These are phyloP conservation scores for Penicillium riverlandense DNA, from an alignment of 495 filamentous ascomycete species.

Conservation along the genomic window DNA sequence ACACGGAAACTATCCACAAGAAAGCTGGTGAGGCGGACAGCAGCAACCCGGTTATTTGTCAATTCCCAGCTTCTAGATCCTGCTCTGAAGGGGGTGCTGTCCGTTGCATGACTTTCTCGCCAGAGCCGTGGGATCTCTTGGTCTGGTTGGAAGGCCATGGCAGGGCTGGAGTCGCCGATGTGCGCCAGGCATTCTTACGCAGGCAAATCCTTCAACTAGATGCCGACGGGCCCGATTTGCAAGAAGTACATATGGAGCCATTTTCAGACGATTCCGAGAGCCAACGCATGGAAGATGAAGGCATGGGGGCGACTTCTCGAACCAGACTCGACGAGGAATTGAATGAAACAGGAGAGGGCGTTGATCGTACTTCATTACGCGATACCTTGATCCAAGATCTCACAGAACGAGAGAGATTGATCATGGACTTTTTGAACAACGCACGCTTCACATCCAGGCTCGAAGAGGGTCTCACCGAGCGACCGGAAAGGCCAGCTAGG, in stretches of 20 bases:
- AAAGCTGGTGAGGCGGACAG: conserved; percentile 28
- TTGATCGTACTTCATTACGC: conserved; percentile 23
- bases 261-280: conserved; percentile 17
- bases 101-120: conserved; percentile 84
- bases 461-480: conserved; percentile 29
- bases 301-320: conserved; percentile 17
- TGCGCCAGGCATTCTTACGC: conserved; percentile 66
- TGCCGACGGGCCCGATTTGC: conserved; percentile 41
- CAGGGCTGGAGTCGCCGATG: conserved; percentile 75
- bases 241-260: conserved; percentile 48
- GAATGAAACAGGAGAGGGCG: conserved; percentile 10
- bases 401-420: conserved; percentile 48
- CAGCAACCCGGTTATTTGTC: conserved; percentile 30
- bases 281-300: conserved; percentile 16
- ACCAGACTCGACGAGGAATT: conserved; percentile 26
- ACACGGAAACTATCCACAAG: conserved; percentile 43
- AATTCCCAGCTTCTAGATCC: conserved; percentile 51
- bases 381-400: conserved; percentile 41
- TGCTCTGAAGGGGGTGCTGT: conserved; percentile 65
- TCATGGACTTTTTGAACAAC: conserved; percentile 50
- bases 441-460: conserved; percentile 32
- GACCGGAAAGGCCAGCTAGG: conserved; percentile 25
- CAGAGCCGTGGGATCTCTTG: conserved; percentile 83
- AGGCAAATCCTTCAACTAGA: conserved; percentile 68
- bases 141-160: conserved; percentile 91